These are phyloP conservation scores for Castanea sativa DNA, from an alignment of 306 rosid species.

Conservation along the genomic window DNA sequence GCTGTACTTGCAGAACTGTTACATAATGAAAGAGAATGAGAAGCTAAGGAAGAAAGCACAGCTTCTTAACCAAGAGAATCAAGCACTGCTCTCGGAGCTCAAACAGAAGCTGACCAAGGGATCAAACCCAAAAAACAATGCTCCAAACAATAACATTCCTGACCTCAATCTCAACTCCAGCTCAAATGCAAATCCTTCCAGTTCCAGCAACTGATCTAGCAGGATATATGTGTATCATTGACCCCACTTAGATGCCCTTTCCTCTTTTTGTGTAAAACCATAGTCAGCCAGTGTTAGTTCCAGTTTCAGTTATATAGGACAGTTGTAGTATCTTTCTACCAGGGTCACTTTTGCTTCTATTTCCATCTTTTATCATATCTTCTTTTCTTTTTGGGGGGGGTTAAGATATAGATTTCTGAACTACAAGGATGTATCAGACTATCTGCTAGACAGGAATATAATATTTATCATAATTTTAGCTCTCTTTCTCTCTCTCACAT, in stretches of 20 bases:
- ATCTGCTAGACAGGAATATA: conserved; percentile 59
- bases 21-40: conserved; percentile 96
- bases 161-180: conserved; percentile 64
- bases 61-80: conserved; percentile 93
- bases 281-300: conserved; percentile 47
- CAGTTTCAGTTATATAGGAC: conserved; percentile 65
- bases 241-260: conserved; percentile 52
- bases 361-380: conserved; percentile 37
- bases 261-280: conserved; percentile 54
- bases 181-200: conserved; percentile 52
- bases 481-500: not conserved
- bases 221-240: conserved; percentile 23
- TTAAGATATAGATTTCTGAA: conserved; percentile 54
- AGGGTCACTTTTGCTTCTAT: conserved; percentile 32
- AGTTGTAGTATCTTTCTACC: conserved; percentile 32
- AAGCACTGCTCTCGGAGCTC: conserved; percentile 78
- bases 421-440: conserved; percentile 50
- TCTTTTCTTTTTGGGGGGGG: conserved; percentile 36
- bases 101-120: conserved; percentile 80
- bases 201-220: conserved; percentile 53
- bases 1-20: conserved; percentile 88
- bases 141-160: conserved; percentile 44
- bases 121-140: conserved; percentile 36
- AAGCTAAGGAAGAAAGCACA: conserved; percentile 96
- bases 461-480: conserved; percentile 32